These are phyloP conservation scores for Alternaria brassicae DNA, from an alignment of 2,329 filamentous ascomycete genomes.

Conservation along the genomic window DNA sequence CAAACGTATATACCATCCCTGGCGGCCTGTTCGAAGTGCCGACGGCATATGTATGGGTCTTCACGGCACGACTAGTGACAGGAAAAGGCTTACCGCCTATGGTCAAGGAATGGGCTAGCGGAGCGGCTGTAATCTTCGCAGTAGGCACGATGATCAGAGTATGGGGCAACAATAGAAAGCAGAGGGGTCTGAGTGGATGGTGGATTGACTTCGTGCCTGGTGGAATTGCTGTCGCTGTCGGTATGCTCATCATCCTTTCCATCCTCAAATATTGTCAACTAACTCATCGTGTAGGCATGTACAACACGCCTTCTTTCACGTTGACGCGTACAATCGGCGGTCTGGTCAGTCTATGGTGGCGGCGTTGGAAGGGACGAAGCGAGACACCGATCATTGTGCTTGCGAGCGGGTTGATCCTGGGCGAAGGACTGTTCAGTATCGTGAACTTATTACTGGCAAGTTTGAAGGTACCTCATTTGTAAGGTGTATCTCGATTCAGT, in stretches of 20 bases:
- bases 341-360: constrained; percentile 13
- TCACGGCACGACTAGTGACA: constrained; percentile 91
- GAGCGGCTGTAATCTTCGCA: constrained; percentile 77
- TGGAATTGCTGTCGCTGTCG: constrained; percentile 94
- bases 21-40: constrained; percentile 92
- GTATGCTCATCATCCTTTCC: constrained; percentile 54
- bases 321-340: constrained; percentile 86
- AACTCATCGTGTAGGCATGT: constrained; percentile 71
- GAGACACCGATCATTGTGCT: constrained; percentile 88
- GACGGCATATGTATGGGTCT: constrained; percentile 96
- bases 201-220: constrained; percentile 85
- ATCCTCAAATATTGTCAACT: not conserved
- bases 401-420: constrained; percentile 84
- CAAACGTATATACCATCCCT: constrained; percentile 85
- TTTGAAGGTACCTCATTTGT: constrained; percentile 65
- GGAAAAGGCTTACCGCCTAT: constrained; percentile 85
- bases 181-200: constrained; percentile 46
- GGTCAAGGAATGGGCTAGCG: constrained; percentile 80
- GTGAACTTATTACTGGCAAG: constrained; percentile 85
- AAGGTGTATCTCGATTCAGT: not conserved
- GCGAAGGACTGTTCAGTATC: constrained; percentile 77
- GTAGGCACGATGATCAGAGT: constrained; percentile 72
- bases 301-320: constrained; percentile 96
- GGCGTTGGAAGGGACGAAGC: constrained; percentile 46
- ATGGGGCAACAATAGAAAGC: constrained; percentile 42